A percentile compares a stretch with the other conserved stretches of the same genome.
Evolutionary conservation across 2,329 filamentous ascomycete genomes (phyloP).

Genomic region (Colletotrichum plurivorum): DNA sequence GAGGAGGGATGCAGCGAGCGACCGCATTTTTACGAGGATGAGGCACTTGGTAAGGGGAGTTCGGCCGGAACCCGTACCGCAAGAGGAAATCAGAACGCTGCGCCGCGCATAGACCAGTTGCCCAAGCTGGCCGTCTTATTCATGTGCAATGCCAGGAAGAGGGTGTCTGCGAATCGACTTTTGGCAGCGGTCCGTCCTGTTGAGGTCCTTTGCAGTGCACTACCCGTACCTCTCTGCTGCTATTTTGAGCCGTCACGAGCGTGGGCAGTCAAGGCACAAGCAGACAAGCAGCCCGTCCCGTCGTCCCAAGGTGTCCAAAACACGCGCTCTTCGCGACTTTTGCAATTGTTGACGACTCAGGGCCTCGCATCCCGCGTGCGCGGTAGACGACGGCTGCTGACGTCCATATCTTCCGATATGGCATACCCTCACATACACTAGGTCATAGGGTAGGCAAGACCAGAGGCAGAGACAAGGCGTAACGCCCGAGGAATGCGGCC

Average conservation of each 20-base stretch:
- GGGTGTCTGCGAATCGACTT: constrained; percentile 27
- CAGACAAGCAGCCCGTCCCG: constrained; percentile 4
- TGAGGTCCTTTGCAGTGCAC: constrained; percentile 6
- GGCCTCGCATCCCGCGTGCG: not conserved
- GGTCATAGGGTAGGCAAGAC: not conserved
- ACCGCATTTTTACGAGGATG: constrained; percentile 13
- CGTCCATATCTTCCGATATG: constrained; percentile 21
- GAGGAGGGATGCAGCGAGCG: constrained; percentile 14
- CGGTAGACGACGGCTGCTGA: constrained; percentile 2
- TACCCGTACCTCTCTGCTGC: constrained; percentile 21
- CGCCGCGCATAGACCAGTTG: constrained; percentile 22
- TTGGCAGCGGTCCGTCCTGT: not conserved
- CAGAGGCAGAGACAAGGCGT: constrained; percentile 28
- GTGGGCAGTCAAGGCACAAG: not conserved
- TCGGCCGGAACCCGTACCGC: constrained; percentile 24
- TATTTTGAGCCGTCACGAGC: constrained; percentile 30
- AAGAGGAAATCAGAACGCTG: not conserved
- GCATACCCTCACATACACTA: constrained; percentile 3
- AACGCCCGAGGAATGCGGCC: constrained; percentile 36
- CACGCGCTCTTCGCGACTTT: constrained; percentile 4
- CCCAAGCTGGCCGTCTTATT: constrained; percentile 23
- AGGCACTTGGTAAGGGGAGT: constrained; percentile 9
- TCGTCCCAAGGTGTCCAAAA: constrained; percentile 25
- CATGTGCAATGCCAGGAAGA: constrained; percentile 15
- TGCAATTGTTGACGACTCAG: constrained; percentile 13